These are phyloP conservation scores for Colletotrichum sp. DNA, from an alignment of 2,329 filamentous ascomycete genomes.

Conservation along the genomic window DNA sequence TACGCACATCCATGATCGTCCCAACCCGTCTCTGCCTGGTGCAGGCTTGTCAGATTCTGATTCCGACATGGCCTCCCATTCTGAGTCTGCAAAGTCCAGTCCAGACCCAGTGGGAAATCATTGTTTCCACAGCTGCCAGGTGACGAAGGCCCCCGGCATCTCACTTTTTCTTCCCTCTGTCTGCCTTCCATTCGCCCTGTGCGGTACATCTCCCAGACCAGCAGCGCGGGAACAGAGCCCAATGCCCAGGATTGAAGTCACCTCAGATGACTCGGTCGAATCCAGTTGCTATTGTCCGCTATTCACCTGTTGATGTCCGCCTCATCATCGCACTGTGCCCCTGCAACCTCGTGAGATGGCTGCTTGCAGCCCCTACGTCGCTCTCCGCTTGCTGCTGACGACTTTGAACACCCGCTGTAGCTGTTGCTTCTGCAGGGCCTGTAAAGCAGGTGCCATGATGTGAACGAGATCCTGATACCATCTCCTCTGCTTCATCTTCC, in stretches of 20 bases:
- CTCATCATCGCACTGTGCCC: background rate
- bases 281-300: background rate
- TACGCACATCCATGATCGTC: constrained; percentile 12
- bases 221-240: background rate
- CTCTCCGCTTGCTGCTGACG: background rate
- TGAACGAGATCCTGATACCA: background rate
- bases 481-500: background rate
- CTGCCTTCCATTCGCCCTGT: background rate
- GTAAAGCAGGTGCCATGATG: background rate
- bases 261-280: background rate
- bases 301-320: background rate
- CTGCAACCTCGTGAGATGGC: background rate
- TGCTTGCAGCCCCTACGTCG: background rate
- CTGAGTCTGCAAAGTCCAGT: background rate
- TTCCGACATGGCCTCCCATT: background rate
- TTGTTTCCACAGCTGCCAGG: background rate
- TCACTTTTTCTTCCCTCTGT: background rate
- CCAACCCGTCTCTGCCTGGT: background rate
- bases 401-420: background rate
- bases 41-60: background rate
- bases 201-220: background rate
- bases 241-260: background rate
- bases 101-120: background rate
- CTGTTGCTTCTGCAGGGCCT: background rate
- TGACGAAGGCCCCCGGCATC: background rate